A percentile compares a stretch with the other conserved stretches of the same genome.
Evolutionary conservation across 345 rosid genomes (phyloP).

Genomic region (Ceriops zippeliana): DNA sequence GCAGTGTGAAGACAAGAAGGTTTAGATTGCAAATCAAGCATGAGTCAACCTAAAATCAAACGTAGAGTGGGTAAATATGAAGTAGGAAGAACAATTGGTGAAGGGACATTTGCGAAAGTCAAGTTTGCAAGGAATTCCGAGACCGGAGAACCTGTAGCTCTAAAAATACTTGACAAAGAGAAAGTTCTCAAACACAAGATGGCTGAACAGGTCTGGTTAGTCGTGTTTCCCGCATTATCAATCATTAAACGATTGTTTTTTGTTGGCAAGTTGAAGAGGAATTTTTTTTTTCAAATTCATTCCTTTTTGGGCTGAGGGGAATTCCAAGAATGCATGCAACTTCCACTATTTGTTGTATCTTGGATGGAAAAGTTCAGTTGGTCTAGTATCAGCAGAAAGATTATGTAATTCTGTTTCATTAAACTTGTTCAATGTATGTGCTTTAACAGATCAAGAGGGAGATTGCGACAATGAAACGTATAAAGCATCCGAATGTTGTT

Average conservation of each 20-base stretch:
- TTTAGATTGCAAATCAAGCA: slow-evolving; percentile 19
- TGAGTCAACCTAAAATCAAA: slow-evolving; percentile 72
- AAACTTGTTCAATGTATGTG: slow-evolving; percentile 15
- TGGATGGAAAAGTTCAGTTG: no score
- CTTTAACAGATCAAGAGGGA: slow-evolving; percentile 77
- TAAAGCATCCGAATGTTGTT: slow-evolving; percentile 95
- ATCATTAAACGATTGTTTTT: neutral
- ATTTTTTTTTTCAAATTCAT: neutral
- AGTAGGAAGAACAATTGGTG: slow-evolving; percentile 95
- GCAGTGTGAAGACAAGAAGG: slow-evolving; percentile 7
- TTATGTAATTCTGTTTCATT: neutral
- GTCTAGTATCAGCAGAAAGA: no score
- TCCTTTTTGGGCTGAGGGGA: neutral
- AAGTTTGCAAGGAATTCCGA: slow-evolving; percentile 89
- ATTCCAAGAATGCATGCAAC: neutral
- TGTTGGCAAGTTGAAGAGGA: neutral
- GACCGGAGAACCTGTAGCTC: slow-evolving; percentile 79
- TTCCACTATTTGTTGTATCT: neutral
- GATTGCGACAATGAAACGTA: slow-evolving; percentile 84
- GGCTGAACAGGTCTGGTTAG: slow-evolving; percentile 81
- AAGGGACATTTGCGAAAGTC: slow-evolving; percentile 96
- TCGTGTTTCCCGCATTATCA: neutral
- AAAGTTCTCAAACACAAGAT: slow-evolving; percentile 95
- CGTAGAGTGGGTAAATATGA: slow-evolving; percentile 87
- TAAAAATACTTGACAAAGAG: slow-evolving; percentile 94